These are phyloP conservation scores for Pleurotus giganteus DNA, from an alignment of 768 basidiomycete species.

Conservation along the genomic window DNA sequence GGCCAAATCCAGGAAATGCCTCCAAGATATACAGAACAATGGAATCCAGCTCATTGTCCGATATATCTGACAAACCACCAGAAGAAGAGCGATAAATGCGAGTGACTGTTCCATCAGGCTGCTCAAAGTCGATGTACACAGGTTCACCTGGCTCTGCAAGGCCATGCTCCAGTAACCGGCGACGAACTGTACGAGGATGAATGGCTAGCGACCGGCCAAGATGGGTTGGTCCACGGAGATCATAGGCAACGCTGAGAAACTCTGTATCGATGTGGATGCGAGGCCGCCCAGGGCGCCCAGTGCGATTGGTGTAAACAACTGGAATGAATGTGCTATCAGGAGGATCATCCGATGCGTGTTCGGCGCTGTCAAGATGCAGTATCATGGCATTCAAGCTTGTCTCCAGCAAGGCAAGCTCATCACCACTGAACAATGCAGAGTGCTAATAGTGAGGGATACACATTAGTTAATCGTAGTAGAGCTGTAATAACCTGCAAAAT, in stretches of 20 bases:
- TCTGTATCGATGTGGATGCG: slow-evolving; percentile 23
- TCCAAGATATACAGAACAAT: slow-evolving; percentile 18
- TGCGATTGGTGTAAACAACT: neutral
- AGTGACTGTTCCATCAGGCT: slow-evolving; percentile 14
- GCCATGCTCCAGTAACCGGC: slow-evolving; percentile 19
- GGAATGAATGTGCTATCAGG: slow-evolving; percentile 2
- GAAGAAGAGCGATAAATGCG: slow-evolving; percentile 12
- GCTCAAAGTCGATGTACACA: slow-evolving; percentile 12
- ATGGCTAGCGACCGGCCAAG: slow-evolving; percentile 16
- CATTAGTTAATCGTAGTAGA: neutral
- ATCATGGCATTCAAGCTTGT: slow-evolving; percentile 10
- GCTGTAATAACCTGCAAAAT: neutral
- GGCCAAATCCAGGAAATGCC: slow-evolving; percentile 24
- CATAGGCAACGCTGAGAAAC: slow-evolving; percentile 19
- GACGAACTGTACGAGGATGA: slow-evolving; percentile 15
- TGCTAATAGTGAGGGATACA: neutral
- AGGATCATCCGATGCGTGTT: slow-evolving; percentile 4
- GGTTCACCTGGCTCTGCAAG: slow-evolving; percentile 18
- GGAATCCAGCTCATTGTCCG: slow-evolving; percentile 23
- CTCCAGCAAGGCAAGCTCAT: neutral
- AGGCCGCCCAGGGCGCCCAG: slow-evolving; percentile 21
- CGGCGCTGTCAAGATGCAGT: slow-evolving; percentile 7
- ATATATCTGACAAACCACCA: slow-evolving; percentile 14
- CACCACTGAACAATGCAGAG: neutral
- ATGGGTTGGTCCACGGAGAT: slow-evolving; percentile 18